These are phyloP conservation scores for Thielaviopsis musarum DNA, from an alignment of 2,329 filamentous ascomycete genomes.

Conservation along the genomic window DNA sequence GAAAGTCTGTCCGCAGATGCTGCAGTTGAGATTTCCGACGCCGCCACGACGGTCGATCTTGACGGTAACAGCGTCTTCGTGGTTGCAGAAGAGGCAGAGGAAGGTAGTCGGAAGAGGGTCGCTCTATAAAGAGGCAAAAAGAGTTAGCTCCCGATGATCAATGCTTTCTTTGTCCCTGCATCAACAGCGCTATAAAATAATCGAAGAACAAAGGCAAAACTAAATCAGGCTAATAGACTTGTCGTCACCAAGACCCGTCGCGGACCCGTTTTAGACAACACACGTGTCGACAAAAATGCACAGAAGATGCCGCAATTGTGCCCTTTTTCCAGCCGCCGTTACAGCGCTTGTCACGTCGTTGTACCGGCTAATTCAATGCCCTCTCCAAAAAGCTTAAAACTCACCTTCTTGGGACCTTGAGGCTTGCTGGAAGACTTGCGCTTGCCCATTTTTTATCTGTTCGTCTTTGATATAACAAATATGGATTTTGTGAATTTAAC, in stretches of 20 bases:
- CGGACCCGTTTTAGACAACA: neutral
- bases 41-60: conserved; percentile 89
- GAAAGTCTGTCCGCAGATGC: conserved; percentile 84
- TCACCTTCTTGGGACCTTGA: conserved; percentile 65
- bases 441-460: conserved; percentile 50
- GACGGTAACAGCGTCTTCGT: conserved; percentile 80
- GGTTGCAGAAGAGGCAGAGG: conserved; percentile 95
- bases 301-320: neutral
- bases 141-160: conserved; percentile 10
- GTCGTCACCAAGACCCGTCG: neutral
- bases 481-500: neutral
- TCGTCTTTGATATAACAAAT: neutral
- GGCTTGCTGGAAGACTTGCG: conserved; percentile 79
- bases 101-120: conserved; percentile 70
- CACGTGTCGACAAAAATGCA: no score
- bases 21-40: conserved; percentile 73
- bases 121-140: conserved; percentile 25
- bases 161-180: neutral
- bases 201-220: neutral
- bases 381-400: conserved; percentile 10
- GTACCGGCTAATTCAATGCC: neutral
- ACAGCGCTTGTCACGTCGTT: neutral
- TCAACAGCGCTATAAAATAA: no score
- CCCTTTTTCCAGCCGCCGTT: neutral
- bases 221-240: neutral